A percentile compares a stretch with the other conserved stretches of the same genome.
Conservation (phyloP, 2,329 filamentous ascomycete species). For the Penicillium corylophilum region DNA sequence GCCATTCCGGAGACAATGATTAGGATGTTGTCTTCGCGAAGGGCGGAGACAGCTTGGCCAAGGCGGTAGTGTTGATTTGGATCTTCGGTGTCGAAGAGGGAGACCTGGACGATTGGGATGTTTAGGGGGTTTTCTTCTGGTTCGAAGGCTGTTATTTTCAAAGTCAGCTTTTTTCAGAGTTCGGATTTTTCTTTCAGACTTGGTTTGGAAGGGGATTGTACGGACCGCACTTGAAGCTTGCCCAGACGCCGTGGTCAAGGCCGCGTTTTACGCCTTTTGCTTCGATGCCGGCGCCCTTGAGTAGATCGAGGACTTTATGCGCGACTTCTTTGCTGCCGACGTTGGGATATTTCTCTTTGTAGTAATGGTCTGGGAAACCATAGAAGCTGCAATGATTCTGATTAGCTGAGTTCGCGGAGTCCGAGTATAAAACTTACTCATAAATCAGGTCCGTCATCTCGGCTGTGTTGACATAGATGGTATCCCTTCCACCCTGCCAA, state of each 20-base stretch:
- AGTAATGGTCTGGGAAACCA: conserved; percentile 69
- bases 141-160: conserved; percentile 63
- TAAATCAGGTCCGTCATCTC: conserved; percentile 67
- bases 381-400: conserved; percentile 54
- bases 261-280: conserved; percentile 62
- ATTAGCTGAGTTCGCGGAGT: neutral
- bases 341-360: conserved; percentile 66
- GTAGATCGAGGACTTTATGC: conserved; percentile 55
- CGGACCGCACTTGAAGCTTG: conserved; percentile 59
- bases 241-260: conserved; percentile 74
- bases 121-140: conserved; percentile 61
- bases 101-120: conserved; percentile 71
- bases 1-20: conserved; percentile 74
- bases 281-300: conserved; percentile 59
- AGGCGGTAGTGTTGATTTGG: conserved; percentile 66
- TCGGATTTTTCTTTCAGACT: too few species aligned
- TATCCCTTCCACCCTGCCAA: conserved; percentile 62
- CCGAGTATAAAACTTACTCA: conserved; percentile 49
- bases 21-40: conserved; percentile 66
- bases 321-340: conserved; percentile 62
- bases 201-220: conserved; percentile 1
- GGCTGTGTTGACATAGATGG: conserved; percentile 65
- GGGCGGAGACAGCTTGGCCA: conserved; percentile 63
- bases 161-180: too few species aligned
- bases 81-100: conserved; percentile 64